A percentile compares a stretch with the other conserved stretches of the same genome.
Evolutionary conservation across 2,329 filamentous ascomycete genomes (phyloP).

Genomic region (Venturia nashicola): DNA sequence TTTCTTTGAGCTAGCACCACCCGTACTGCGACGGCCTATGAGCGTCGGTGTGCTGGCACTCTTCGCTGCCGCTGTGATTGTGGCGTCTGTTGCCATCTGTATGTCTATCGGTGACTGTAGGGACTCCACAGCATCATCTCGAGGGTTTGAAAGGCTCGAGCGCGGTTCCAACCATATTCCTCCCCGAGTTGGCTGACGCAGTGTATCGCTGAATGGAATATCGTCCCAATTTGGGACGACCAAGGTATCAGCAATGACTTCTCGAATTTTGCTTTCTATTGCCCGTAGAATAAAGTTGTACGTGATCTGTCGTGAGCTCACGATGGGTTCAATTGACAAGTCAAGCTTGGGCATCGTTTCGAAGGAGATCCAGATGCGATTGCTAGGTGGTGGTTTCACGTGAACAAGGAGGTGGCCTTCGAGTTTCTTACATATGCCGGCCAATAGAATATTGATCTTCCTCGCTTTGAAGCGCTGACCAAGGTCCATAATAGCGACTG

Average conservation of each 20-base stretch:
- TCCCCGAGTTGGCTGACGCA: constrained; percentile 65
- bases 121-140: constrained; percentile 13
- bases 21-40: constrained; percentile 1
- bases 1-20: neutral
- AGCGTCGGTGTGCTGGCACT: constrained; percentile 6
- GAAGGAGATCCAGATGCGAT: constrained; percentile 92
- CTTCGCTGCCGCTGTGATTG: neutral
- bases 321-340: constrained; percentile 87
- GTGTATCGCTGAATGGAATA: constrained; percentile 75
- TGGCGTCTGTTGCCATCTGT: constrained; percentile 10
- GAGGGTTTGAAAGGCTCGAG: constrained; percentile 11
- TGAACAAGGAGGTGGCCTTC: constrained; percentile 77
- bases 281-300: constrained; percentile 84
- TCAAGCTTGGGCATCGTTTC: constrained; percentile 90
- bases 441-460: constrained; percentile 80
- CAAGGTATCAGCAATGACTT: constrained; percentile 83
- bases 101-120: constrained; percentile 14
- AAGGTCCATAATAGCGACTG: constrained; percentile 85
- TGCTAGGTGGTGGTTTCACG: constrained; percentile 90
- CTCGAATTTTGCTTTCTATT: constrained; percentile 89
- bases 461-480: constrained; percentile 79
- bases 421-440: constrained; percentile 71
- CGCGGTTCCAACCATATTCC: constrained; percentile 57
- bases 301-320: constrained; percentile 89
- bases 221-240: constrained; percentile 96